Evolutionary conservation across 441 rosid species (phyloP), one percentile per base, ranked within the genome.

Genomic region (Eruca vesicaria): DNA sequence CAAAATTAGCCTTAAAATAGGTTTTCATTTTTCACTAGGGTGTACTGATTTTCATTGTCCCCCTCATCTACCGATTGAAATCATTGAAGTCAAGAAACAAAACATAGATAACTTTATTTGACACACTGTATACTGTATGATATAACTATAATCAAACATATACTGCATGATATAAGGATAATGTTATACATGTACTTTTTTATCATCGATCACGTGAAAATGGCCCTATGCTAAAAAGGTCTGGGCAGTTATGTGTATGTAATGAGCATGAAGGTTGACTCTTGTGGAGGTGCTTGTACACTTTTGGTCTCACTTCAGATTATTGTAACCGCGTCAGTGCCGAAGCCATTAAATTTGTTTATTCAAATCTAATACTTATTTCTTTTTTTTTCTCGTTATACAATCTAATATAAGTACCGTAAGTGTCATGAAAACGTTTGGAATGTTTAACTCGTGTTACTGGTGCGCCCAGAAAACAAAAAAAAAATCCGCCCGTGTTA

Each of bases 181-280:
- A 18, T n/a, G 35, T n/a, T 12, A 19, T 29, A 63, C 59, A 68
- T 65, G 48, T 4, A 38, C n/a, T n/a, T 19, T 61, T 41, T 75
- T 43, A 63, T 55, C 38, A 16, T 11, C 29, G 75, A 63, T 60
- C 58, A 76, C 60, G 60, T 56, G 70, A 56, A 63, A 63, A 56
- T 56, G 79, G 53, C 19, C 69, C 38, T 57, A 63, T n/a, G 28
- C 11, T 36, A 43, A 56, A 76, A 76, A 21, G 58, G 33, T 55
- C 5, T 10, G 43, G 16, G 43, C n/a, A n/a, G n/a, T n/a, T n/a
- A n/a, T n/a, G n/a, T 63, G 29, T 16, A 68, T 43, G 69, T 15
- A 76, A 76, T 76, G 74, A 75, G 65, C 35, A 55, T 28, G 36
- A 69, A 19, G 26, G 74, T 69, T 62, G 79, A 76, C 70, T 55